These are phyloP conservation scores for Phytophthora pluvialis DNA, from an alignment of 352 stramenopile species.

Conservation along the genomic window DNA sequence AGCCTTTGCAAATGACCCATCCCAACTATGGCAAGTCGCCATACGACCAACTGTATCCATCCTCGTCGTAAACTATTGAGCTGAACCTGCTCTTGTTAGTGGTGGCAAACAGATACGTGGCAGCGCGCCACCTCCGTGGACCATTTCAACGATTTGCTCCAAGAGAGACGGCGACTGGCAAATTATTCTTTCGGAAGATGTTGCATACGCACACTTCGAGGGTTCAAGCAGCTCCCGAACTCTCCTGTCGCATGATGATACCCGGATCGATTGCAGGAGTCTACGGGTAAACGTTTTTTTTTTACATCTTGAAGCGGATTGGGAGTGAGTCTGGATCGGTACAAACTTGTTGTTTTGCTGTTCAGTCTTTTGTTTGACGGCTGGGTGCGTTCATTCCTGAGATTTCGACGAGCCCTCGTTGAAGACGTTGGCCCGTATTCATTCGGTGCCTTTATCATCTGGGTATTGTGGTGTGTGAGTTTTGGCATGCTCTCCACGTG, in stretches of 20 bases:
- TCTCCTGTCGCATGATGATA: slow-evolving; percentile 77
- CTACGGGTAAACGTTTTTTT: slow-evolving; percentile 54
- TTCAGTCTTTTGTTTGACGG: slow-evolving; percentile 68
- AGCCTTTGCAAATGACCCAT: slow-evolving; percentile 8
- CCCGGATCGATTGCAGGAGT: slow-evolving; percentile 64
- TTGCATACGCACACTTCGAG: slow-evolving; percentile 59
- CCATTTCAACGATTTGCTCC: slow-evolving; percentile 73
- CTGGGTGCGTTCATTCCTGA: slow-evolving; percentile 73
- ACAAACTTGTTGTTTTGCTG: background rate
- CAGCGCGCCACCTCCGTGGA: slow-evolving; percentile 66
- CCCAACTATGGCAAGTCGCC: slow-evolving; percentile 29
- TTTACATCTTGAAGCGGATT: too few relatives aligned
- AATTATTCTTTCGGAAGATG: slow-evolving; percentile 63
- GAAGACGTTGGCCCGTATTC: slow-evolving; percentile 60
- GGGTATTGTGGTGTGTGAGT: slow-evolving; percentile 64
- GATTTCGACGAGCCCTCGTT: slow-evolving; percentile 53
- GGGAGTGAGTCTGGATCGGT: background rate
- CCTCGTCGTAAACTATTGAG: background rate
- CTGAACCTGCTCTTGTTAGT: background rate
- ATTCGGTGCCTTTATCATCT: slow-evolving; percentile 69
- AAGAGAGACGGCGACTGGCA: slow-evolving; percentile 60
- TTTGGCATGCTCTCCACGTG: slow-evolving; percentile 64
- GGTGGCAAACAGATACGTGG: slow-evolving; percentile 71
- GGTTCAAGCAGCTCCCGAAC: slow-evolving; percentile 83
- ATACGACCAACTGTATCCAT: too few relatives aligned